Percentiles rank a stretch among this genome's conserved stretches.
Evolutionary conservation across 208 protist genomes (phyloP).

Genomic region (Acanthamoeba castellanii): DNA sequence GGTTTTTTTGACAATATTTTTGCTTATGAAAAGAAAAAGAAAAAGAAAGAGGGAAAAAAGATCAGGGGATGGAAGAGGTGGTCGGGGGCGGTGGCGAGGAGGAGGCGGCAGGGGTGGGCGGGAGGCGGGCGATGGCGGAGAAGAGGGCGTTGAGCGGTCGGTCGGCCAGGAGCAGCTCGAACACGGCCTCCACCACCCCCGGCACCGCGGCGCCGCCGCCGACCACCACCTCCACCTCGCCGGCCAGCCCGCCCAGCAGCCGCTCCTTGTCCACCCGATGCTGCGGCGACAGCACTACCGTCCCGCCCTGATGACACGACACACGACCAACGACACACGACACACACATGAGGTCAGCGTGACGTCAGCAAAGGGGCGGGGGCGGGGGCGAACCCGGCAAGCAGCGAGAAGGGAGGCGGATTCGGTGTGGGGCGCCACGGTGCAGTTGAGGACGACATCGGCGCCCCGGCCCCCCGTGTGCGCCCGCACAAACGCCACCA

Average conservation of each 20-base stretch:
- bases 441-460: constrained; percentile 66
- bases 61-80: too few species aligned
- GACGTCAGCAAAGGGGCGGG: background rate
- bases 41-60: too few species aligned
- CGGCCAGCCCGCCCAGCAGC: background rate
- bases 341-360: background rate
- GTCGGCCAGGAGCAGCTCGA: constrained; percentile 17
- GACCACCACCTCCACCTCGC: background rate
- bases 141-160: constrained; percentile 46
- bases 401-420: background rate
- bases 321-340: background rate
- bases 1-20: too few species aligned
- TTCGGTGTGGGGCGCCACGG: constrained; percentile 5
- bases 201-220: background rate
- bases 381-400: background rate
- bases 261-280: background rate
- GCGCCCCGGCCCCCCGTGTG: background rate
- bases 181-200: background rate
- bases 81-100: too few species aligned
- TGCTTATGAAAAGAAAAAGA: too few species aligned
- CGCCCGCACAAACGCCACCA: background rate
- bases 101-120: too few species aligned
- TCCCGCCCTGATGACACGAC: background rate
- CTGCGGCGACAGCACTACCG: background rate
- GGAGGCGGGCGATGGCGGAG: constrained; percentile 16